A percentile compares a stretch with the other conserved stretches of the same genome.
Conservation (phyloP, 2,329 filamentous ascomycete species). For the Calonectria pseudoreteaudii region DNA sequence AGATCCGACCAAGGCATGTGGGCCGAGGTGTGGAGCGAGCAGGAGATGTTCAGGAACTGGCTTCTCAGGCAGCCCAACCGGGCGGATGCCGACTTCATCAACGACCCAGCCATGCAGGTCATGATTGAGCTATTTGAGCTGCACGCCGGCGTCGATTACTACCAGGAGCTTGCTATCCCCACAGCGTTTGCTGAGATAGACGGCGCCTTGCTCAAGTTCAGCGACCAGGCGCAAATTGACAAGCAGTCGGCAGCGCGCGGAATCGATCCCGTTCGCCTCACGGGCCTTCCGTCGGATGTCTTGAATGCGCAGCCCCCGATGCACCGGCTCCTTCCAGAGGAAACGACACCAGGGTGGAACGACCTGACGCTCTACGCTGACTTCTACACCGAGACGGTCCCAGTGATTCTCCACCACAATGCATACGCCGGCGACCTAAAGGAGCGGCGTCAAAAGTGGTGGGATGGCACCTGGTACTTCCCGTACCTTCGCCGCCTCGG, state of each 20-base stretch:
- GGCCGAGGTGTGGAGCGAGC: constrained; percentile 43
- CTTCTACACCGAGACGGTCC: constrained; percentile 33
- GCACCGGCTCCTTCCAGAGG: neutral
- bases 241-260: constrained; percentile 2
- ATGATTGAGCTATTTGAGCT: constrained; percentile 30
- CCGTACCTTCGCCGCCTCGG: constrained; percentile 23
- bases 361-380: constrained; percentile 33
- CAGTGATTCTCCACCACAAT: constrained; percentile 34
- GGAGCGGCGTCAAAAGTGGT: constrained; percentile 26
- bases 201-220: constrained; percentile 24
- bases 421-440: constrained; percentile 26
- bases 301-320: constrained; percentile 5
- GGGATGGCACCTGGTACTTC: constrained; percentile 36
- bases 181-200: constrained; percentile 35
- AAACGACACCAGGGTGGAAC: constrained; percentile 21
- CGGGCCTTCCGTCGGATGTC: constrained; percentile 20
- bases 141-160: constrained; percentile 36
- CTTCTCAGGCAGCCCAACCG: neutral
- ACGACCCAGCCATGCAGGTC: neutral
- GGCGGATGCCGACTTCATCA: neutral
- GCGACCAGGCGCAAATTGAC: constrained; percentile 20
- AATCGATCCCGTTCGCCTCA: constrained; percentile 13
- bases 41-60: constrained; percentile 30
- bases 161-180: constrained; percentile 29
- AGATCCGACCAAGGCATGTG: constrained; percentile 46